Base-by-base conservation (phyloP, 352 stramenopile genomes). In the Pythium graminicola region DNA sequence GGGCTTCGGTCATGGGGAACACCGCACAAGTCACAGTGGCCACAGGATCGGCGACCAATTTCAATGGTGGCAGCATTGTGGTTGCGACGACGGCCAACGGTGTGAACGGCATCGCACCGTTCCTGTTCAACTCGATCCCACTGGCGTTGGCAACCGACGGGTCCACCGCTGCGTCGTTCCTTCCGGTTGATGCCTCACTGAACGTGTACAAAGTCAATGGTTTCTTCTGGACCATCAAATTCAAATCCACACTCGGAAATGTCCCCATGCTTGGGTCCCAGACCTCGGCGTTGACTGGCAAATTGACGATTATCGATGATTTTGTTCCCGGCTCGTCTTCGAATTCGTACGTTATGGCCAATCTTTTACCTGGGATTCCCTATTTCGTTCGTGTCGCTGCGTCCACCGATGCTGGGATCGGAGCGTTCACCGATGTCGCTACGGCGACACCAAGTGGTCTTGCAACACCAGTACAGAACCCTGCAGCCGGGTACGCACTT, bases 171-270 rank as follows among this genome's bases (percentile, higher is more conserved):
- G 63, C 77, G 0, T 49, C 48, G 11, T 92, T 70, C 48, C 20
- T 90, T 3, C 62, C 64, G 0, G 64, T 53, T 11, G 57, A 62
- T 6, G 50, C 66, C 7, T 41, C 62, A 9, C 44, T 88, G 1
- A 68, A 62, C 7, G 67, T 92, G 9, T 92, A 70, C 58, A 90
- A 88, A 59, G 79, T 81, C 3, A 90, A 90, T 24, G 81, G 81
- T 0, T 86, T 90, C 13, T 38, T 86, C 6, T 92, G 81, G 81
- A 87, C 73, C 0, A 73, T 92, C 46, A 86, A 85, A 44, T 92
- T 92, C 32, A 84, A 82, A 33, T 86, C 77, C 1, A 87, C 71
- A 2, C 73, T 92, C 23, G 81, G 81, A 5, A 80, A 92, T 41
- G 60, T 89, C 0, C 57, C 76, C 5, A 59, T 54, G 16, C 62